phyloP scores from a whole-genome alignment of 140 eudicot genomes.

The Senecio squalidus region DNA sequence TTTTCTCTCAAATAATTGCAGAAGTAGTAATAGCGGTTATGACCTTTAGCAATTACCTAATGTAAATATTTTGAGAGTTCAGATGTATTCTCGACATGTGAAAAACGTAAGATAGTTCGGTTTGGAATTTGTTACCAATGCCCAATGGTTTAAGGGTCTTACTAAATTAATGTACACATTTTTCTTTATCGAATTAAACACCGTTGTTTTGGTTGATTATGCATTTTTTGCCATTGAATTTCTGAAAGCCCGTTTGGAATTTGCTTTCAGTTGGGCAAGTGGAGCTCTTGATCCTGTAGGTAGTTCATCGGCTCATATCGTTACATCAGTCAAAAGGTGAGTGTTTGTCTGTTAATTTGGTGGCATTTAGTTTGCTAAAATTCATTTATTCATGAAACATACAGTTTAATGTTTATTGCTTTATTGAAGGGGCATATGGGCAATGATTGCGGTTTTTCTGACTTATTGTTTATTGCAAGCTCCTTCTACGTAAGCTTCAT shows the following conservation, averaged over 20 bases:
- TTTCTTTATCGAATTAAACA: too few species aligned
- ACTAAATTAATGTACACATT: not conserved
- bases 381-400: not conserved
- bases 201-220: not conserved
- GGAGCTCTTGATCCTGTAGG: slow-evolving; percentile 95
- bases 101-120: too few species aligned
- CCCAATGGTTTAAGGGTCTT: too few species aligned
- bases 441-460: slow-evolving; percentile 92
- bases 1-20: too few species aligned
- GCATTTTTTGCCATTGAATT: not conserved
- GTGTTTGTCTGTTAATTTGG: not conserved
- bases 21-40: too few species aligned
- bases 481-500: slow-evolving; percentile 86
- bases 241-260: slow-evolving; percentile 3
- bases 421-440: slow-evolving; percentile 89
- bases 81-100: too few species aligned
- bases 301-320: slow-evolving; percentile 50
- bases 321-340: slow-evolving; percentile 88
- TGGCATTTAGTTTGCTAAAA: not conserved
- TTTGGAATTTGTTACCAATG: too few species aligned
- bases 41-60: too few species aligned
- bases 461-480: slow-evolving; percentile 95
- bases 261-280: slow-evolving; percentile 77
- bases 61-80: too few species aligned
- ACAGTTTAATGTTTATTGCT: slow-evolving; percentile 1